A percentile compares a stretch with the other conserved stretches of the same genome.
Conservation (phyloP, 345 rosid species). For the Acer campestre region DNA sequence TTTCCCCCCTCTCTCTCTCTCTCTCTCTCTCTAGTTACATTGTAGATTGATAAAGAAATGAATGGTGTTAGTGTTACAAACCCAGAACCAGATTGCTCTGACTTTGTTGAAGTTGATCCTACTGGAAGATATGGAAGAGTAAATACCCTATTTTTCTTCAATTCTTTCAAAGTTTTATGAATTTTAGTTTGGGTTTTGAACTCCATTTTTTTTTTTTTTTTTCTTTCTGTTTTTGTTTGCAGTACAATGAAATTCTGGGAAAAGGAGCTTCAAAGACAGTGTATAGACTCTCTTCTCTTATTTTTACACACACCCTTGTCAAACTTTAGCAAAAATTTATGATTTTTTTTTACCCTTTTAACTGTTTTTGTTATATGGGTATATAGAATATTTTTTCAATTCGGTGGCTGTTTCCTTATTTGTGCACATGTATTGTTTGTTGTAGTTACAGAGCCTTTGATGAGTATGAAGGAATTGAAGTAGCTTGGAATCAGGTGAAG, state of each 20-base stretch:
- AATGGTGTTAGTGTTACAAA: conserved; percentile 26
- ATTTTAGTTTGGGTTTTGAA: conserved; percentile 13
- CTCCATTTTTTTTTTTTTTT: neutral
- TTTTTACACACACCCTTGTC: conserved; percentile 3
- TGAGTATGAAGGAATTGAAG: conserved; percentile 92
- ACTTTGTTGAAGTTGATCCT: conserved; percentile 92
- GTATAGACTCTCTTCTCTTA: conserved; percentile 46
- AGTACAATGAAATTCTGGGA: conserved; percentile 96
- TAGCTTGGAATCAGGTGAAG: conserved; percentile 99
- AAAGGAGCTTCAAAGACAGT: conserved; percentile 97
- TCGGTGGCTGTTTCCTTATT: neutral
- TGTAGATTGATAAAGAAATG: conserved; percentile 27
- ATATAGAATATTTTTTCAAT: neutral
- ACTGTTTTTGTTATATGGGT: neutral
- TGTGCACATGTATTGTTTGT: conserved; percentile 3
- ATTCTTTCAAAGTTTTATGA: conserved; percentile 2
- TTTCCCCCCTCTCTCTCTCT: conserved; percentile 3
- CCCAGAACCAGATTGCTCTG: conserved; percentile 46
- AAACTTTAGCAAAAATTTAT: neutral
- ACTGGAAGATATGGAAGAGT: conserved; percentile 99
- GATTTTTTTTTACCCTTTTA: neutral
- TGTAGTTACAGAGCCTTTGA: conserved; percentile 85
- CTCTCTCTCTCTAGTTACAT: neutral
- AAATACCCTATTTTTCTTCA: conserved; percentile 4
- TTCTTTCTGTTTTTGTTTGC: conserved; percentile 23